Evolutionary conservation across 352 stramenopile species (phyloP).

Genomic region (Globisporangium paroecandrum): DNA sequence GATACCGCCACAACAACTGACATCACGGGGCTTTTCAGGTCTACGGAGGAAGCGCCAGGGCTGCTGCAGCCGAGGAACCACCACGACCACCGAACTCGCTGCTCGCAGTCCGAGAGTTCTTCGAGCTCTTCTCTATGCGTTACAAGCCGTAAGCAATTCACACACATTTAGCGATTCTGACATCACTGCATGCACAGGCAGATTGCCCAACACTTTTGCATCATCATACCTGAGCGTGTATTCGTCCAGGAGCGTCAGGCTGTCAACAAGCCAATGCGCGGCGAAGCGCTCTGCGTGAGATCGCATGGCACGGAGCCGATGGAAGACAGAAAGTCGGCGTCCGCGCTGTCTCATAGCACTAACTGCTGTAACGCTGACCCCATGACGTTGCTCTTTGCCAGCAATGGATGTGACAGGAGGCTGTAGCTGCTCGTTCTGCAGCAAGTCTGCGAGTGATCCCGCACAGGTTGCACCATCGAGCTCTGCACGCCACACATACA

Average conservation of each 20-base stretch:
- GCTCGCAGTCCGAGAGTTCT: neutral
- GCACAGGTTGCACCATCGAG: no score
- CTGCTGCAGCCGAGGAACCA: neutral
- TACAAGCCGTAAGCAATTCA: neutral
- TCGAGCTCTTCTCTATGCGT: conserved; percentile 9
- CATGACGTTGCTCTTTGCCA: conserved; percentile 1
- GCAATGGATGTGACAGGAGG: neutral
- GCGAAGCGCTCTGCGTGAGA: neutral
- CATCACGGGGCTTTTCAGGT: neutral
- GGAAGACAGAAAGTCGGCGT: neutral
- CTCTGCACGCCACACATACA: no score
- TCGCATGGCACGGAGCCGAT: neutral
- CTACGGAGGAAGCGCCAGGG: neutral
- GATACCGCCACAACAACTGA: neutral
- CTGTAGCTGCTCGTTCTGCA: neutral
- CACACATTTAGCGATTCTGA: neutral
- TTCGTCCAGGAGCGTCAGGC: neutral
- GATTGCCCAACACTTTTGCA: neutral
- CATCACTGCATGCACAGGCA: neutral
- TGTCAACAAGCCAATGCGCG: conserved; percentile 4
- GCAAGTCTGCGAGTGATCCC: no score
- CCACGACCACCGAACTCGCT: neutral
- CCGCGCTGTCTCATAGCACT: neutral
- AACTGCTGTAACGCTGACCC: conserved; percentile 9
- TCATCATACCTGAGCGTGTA: conserved; percentile 6